phyloP scores from a whole-genome alignment of 1,139 yeast genomes.

The Candida tropicalis region DNA sequence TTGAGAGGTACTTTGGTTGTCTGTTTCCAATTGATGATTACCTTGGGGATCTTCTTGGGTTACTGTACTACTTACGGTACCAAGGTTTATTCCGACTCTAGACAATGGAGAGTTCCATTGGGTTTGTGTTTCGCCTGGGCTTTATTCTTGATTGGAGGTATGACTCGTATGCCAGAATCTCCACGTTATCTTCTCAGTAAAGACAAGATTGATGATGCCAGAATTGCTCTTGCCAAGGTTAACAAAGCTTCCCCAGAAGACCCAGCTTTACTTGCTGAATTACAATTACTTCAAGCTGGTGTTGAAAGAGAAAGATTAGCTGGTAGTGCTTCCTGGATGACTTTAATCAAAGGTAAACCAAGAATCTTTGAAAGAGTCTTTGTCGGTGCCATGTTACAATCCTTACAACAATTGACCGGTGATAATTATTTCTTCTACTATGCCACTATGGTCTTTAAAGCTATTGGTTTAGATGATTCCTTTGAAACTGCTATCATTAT shows the following conservation, averaged over 20 bases:
- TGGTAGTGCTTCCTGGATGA: conserved; percentile 69
- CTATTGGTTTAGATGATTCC: conserved; percentile 80
- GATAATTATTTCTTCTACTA: conserved; percentile 81
- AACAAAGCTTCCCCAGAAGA: conserved; percentile 64
- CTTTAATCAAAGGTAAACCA: conserved; percentile 67
- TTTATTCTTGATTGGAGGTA: conserved; percentile 53
- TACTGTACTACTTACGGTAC: conserved; percentile 70
- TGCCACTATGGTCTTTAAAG: conserved; percentile 74
- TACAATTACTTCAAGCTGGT: conserved; percentile 63
- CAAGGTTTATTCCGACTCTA: conserved; percentile 49
- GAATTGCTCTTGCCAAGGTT: conserved; percentile 59
- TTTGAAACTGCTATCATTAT: conserved; percentile 75
- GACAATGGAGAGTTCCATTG: conserved; percentile 66
- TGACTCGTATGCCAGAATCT: conserved; percentile 65
- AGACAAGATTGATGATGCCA: conserved; percentile 42
- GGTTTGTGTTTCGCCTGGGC: conserved; percentile 63
- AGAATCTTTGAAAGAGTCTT: conserved; percentile 64
- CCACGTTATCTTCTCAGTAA: conserved; percentile 53
- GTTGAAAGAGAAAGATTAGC: conserved; percentile 63
- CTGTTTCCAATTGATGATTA: conserved; percentile 68
- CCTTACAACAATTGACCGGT: conserved; percentile 79
- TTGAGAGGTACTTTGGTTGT: conserved; percentile 74
- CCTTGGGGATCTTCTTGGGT: conserved; percentile 70
- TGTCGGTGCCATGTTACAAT: conserved; percentile 66
- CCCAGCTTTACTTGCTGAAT: conserved; percentile 58